Evolutionary conservation across 108 stramenopile species (phyloP).

Genomic region (Cafeteria roenbergensis): DNA sequence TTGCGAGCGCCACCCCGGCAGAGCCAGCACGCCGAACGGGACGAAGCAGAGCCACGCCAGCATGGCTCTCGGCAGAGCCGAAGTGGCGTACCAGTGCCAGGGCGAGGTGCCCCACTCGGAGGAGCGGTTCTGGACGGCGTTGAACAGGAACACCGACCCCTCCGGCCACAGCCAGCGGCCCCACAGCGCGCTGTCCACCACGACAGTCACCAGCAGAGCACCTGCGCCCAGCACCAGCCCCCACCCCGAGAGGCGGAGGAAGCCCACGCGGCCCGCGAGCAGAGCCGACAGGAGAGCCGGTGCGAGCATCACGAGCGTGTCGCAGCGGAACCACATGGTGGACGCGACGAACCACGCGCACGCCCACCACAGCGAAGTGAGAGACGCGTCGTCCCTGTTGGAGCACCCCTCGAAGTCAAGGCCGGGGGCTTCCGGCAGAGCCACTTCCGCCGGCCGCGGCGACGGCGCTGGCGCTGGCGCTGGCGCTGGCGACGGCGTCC

Average conservation of each 20-base stretch:
- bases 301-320: constrained; percentile 66
- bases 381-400: too few relatives aligned
- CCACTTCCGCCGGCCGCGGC: too few relatives aligned
- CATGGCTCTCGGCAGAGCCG: constrained; percentile 66
- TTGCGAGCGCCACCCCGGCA: constrained; percentile 10
- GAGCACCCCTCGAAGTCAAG: too few relatives aligned
- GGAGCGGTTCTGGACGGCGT: constrained; percentile 78
- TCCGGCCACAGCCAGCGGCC: constrained; percentile 87
- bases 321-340: constrained; percentile 79
- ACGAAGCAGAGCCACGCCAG: constrained; percentile 34
- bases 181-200: constrained; percentile 75
- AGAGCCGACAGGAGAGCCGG: constrained; percentile 60
- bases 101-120: constrained; percentile 78
- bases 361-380: constrained; percentile 11
- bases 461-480: too few relatives aligned
- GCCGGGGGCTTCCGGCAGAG: too few relatives aligned
- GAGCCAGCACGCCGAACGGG: constrained; percentile 3
- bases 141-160: constrained; percentile 84
- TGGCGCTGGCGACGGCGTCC: too few relatives aligned
- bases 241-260: constrained; percentile 44
- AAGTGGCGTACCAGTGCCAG: constrained; percentile 76
- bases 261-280: constrained; percentile 38
- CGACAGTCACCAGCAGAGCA: constrained; percentile 55
- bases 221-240: constrained; percentile 51
- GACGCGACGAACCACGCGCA: constrained; percentile 53